These are phyloP conservation scores for Onygenales sp. DNA, from an alignment of 2,329 filamentous ascomycete species.

Conservation along the genomic window DNA sequence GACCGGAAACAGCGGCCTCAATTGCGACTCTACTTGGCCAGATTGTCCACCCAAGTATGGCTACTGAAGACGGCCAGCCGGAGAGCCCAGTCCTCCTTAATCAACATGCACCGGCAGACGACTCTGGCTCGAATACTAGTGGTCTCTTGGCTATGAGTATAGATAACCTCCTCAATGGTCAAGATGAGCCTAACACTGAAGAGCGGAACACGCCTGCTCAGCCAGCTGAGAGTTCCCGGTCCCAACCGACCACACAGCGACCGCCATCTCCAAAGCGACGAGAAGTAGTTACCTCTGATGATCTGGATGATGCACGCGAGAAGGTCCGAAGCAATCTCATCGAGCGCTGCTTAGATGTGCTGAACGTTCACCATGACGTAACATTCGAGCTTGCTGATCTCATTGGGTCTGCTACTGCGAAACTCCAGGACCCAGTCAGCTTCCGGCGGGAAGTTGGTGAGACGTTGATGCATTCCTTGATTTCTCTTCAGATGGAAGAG, in stretches of 20 bases:
- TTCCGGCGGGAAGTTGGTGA: constrained; percentile 66
- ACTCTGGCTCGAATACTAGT: constrained; percentile 22
- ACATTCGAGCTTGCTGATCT: constrained; percentile 88
- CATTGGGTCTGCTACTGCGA: constrained; percentile 61
- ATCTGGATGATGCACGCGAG: constrained; percentile 65
- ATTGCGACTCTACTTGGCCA: constrained; percentile 12
- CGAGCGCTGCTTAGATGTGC: constrained; percentile 80
- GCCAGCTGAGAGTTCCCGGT: constrained; percentile 11
- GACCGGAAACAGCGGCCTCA: not conserved
- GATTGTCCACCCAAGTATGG: constrained; percentile 7
- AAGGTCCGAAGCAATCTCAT: constrained; percentile 69
- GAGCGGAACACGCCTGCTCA: constrained; percentile 15
- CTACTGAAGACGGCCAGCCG: not conserved
- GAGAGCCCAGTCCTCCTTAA: not conserved
- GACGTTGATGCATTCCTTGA: constrained; percentile 74
- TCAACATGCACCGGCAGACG: constrained; percentile 17
- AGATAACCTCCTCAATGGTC: constrained; percentile 30
- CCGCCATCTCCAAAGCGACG: constrained; percentile 18
- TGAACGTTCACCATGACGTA: constrained; percentile 76
- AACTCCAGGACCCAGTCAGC: constrained; percentile 49
- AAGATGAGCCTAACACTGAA: constrained; percentile 17
- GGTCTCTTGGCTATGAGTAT: constrained; percentile 34
- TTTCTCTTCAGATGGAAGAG: constrained; percentile 53
- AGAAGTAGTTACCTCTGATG: constrained; percentile 54
- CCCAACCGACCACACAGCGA: constrained; percentile 15